Evolutionary conservation across 2,329 filamentous ascomycete genomes (phyloP), one percentile per base, ranked within the genome.

Genomic region (Arthrinium puccinioides): DNA sequence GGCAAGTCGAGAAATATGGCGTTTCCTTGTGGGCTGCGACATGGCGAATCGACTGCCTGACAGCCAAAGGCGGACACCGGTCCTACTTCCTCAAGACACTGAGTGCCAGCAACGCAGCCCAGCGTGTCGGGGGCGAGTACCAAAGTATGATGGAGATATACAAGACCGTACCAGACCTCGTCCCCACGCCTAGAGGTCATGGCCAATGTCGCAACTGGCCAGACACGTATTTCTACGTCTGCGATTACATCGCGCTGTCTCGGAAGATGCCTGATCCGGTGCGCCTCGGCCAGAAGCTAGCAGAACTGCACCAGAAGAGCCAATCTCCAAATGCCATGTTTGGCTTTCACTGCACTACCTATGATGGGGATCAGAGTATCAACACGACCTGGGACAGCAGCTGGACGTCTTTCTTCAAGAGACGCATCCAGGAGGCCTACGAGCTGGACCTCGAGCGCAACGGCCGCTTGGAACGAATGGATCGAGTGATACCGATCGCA

Each of bases 261-360:
- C 33, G 31, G 18, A 32, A 37, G 8, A 40, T 44, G 1, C 47
- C 50, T 0, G 43, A 52, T 26, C 44, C 49, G 2, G 33, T 19
- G 3, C 26, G 40, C 16, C 43, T 53, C 9, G 44, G 40, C 2
- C 13, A 36, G 9, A 41, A 37, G 13, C 40, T 54, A 2, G 51
- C 51, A 2, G 39, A 42, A 3, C 13, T 55, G 25, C 52, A 53
- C 36, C 33, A 36, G 14, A 35, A 28, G 8, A 52, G 45, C 24
- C n/a, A 29, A 9, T 50, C 51, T 8, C 50, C 50, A 5, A 51
- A 40, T 6, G 46, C 44, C 3, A 40, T 40, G 16, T 50, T 50
- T 20, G 47, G 46, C 2, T 50, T 48, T 21, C 42, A 44, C 14
- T 29, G 45, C 10, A 37, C 38, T 9, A 48, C 46, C 4, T 50